Evolutionary conservation across 208 protist genomes (phyloP), one percentile per base, ranked within the genome.

Genomic region (Crithidia mellificae): DNA sequence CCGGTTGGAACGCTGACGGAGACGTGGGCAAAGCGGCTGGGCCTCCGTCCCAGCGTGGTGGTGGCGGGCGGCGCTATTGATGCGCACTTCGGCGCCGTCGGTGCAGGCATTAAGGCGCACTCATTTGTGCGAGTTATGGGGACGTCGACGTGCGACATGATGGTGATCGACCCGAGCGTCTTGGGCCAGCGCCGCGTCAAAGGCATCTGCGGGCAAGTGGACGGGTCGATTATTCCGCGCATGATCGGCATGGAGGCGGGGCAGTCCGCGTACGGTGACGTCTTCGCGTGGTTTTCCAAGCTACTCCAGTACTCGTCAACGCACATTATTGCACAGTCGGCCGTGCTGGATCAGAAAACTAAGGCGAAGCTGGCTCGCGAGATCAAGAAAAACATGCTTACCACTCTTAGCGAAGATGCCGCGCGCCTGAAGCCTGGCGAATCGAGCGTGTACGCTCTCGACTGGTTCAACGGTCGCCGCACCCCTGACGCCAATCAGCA

Each of bases 121-220:
- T 63, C 77, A 19, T 78, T 86, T 57, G 72, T 82, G 25, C 83
- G 83, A 27, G 74, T 89, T 6, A 89, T 85, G 83, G 80, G 83
- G n/a, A 89, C 77, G 7, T 86, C 80, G 30, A 89, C 77, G 12
- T 89, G 83, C 73, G 83, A 89, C 69, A 83, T 84, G 74, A 86
- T 89, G 74, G 78, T 78, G 17, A 63, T 83, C 30, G 78, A 84
- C 53, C 56, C 64, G 7, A 25, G 9, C 8, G 65, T 68, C n/a
- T 75, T 85, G 11, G 50, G 56, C 49, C 43, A 81, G 25, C 66
- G 68, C 58, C 30, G 52, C 25, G 75, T 78, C 15, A 66, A 69
- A 41, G 83, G 80, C 11, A 86, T 89, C 47, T 89, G 83, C 52
- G 80, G 80, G 19, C 83, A 89, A 53, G 80, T 84, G 14, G 69